Percentiles rank a stretch among this genome's conserved stretches.
phyloP scores from a whole-genome alignment of 768 basidiomycete species.

The Rhodocollybia butyracea region DNA sequence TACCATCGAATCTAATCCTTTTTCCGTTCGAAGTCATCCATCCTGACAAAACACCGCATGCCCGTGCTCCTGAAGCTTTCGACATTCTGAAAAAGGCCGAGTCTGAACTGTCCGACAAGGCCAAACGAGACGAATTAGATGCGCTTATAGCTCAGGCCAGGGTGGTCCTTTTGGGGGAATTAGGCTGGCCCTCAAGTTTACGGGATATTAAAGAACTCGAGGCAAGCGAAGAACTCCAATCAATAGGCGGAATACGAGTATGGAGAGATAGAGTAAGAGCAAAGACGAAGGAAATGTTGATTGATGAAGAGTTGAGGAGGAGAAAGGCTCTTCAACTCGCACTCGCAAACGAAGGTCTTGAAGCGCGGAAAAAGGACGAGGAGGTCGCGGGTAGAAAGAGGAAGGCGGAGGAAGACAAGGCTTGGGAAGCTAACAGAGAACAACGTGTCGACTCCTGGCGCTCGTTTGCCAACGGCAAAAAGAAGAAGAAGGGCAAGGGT shows the following conservation, averaged over 20 bases:
- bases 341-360: slow-evolving; percentile 86
- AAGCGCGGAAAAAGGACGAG: slow-evolving; percentile 91
- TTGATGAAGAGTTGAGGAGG: slow-evolving; percentile 85
- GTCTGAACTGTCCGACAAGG: slow-evolving; percentile 74
- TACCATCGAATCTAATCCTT: background rate
- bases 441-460: slow-evolving; percentile 86
- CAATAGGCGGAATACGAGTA: background rate
- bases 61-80: slow-evolving; percentile 87
- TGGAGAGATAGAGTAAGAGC: slow-evolving; percentile 42
- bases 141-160: slow-evolving; percentile 78
- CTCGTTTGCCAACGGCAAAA: slow-evolving; percentile 51
- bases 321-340: slow-evolving; percentile 92
- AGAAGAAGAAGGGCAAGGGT: slow-evolving; percentile 86
- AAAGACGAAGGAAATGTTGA: slow-evolving; percentile 79
- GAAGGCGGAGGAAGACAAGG: slow-evolving; percentile 84
- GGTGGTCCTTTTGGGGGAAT: slow-evolving; percentile 55
- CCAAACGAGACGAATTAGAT: slow-evolving; percentile 78
- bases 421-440: slow-evolving; percentile 85
- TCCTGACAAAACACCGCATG: slow-evolving; percentile 94
- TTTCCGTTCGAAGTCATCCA: slow-evolving; percentile 71
- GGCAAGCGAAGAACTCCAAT: background rate
- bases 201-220: background rate
- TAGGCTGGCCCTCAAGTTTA: slow-evolving; percentile 51
- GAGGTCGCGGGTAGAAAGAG: slow-evolving; percentile 75
- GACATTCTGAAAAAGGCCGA: slow-evolving; percentile 94